A percentile compares a stretch with the other conserved stretches of the same genome.
Conservation (phyloP, 1,139 yeast genomes). For the Debaryomycetaceae sp. region DNA sequence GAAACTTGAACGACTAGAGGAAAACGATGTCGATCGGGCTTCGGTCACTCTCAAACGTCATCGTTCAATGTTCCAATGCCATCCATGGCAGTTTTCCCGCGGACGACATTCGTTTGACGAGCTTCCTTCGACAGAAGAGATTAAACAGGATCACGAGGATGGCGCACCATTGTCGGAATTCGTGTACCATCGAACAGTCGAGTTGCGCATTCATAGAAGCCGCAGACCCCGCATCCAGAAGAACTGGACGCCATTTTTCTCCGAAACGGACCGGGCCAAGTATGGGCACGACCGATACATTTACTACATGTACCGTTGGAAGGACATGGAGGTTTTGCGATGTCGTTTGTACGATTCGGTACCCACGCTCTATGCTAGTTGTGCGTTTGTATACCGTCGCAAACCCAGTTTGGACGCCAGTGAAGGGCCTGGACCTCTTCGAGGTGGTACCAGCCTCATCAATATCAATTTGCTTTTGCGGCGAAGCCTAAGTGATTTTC, state of each 20-base stretch:
- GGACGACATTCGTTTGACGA: conserved; percentile 22
- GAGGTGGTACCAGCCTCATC: conserved; percentile 18
- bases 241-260: conserved; percentile 35
- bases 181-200: conserved; percentile 7
- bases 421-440: conserved; percentile 10
- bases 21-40: conserved; percentile 6
- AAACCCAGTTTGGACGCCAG: conserved; percentile 8
- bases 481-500: background rate
- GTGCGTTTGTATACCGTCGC: conserved; percentile 16
- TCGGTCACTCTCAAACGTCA: conserved; percentile 5
- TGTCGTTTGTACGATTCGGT: conserved; percentile 8
- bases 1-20: conserved; percentile 8
- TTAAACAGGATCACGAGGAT: conserved; percentile 3
- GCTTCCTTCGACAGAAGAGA: conserved; percentile 1
- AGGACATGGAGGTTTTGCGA: conserved; percentile 22
- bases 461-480: conserved; percentile 8
- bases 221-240: conserved; percentile 20
- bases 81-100: conserved; percentile 30
- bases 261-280: conserved; percentile 11
- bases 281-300: conserved; percentile 18
- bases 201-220: conserved; percentile 14
- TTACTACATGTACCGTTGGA: conserved; percentile 28
- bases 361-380: conserved; percentile 8
- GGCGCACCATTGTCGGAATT: conserved; percentile 6
- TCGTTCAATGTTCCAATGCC: conserved; percentile 24